These are phyloP conservation scores for Sequoiadendron giganteum DNA, from an alignment of 75 land plant species.

Conservation along the genomic window DNA sequence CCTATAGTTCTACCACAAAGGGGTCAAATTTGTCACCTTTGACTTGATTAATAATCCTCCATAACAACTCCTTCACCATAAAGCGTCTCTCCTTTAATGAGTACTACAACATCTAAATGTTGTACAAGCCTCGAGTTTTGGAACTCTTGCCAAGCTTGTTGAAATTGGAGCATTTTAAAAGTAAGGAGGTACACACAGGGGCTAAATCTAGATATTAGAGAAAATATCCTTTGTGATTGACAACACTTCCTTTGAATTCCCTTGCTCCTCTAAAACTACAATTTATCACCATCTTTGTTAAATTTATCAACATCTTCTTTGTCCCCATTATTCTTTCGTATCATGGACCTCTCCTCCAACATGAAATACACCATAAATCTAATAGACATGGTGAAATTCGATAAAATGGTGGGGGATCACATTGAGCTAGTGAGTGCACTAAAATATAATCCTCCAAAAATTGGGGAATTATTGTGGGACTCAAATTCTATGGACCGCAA, in stretches of 20 bases:
- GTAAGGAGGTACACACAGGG: constrained; percentile 33
- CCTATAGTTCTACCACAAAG: constrained; percentile 3
- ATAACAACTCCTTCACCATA: background rate
- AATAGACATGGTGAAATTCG: constrained; percentile 3
- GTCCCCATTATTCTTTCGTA: constrained; percentile 23
- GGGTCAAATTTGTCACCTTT: no score
- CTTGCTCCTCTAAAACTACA: background rate
- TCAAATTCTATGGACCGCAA: constrained; percentile 3
- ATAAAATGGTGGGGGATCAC: no score
- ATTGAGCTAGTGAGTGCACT: no score
- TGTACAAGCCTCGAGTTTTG: background rate
- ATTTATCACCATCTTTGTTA: constrained; percentile 18
- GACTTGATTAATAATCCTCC: background rate
- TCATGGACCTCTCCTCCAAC: constrained; percentile 71
- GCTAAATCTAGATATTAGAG: constrained; percentile 46
- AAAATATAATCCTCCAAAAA: no score
- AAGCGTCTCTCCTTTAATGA: background rate
- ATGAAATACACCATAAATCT: constrained; percentile 46
- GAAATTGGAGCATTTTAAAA: background rate
- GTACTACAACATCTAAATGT: background rate
- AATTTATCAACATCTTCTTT: background rate
- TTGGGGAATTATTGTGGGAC: constrained; percentile 34
- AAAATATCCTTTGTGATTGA: constrained; percentile 52
- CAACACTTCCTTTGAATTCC: no score
- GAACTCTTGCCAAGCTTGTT: background rate